A percentile compares a stretch with the other conserved stretches of the same genome.
phyloP scores from a whole-genome alignment of 306 rosid genomes.

The Glycyrrhiza uralensis region DNA sequence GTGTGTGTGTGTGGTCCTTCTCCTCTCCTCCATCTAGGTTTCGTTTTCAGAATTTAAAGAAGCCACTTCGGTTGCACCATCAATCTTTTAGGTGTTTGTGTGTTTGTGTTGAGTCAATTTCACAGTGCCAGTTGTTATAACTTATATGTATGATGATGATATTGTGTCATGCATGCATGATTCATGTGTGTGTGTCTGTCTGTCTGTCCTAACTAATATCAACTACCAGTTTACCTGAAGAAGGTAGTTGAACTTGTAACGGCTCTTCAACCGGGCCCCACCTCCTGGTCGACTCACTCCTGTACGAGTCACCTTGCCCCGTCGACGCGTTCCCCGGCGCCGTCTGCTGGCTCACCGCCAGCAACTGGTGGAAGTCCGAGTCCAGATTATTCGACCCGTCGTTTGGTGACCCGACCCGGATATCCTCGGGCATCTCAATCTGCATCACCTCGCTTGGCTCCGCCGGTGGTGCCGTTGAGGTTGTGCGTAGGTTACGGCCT shows the following conservation, averaged over 20 bases:
- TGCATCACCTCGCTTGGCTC: conserved; percentile 86
- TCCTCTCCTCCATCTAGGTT: background rate
- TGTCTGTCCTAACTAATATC: background rate
- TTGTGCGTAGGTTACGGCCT: background rate
- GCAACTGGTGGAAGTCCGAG: conserved; percentile 62
- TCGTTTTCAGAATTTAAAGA: background rate
- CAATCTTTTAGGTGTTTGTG: background rate
- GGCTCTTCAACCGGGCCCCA: conserved; percentile 43
- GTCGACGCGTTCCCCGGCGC: conserved; percentile 20
- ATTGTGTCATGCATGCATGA: background rate
- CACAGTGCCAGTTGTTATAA: background rate
- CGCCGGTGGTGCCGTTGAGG: background rate
- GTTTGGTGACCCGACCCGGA: conserved; percentile 77
- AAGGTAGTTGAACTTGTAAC: conserved; percentile 38
- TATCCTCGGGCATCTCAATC: conserved; percentile 77
- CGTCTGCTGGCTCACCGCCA: conserved; percentile 45
- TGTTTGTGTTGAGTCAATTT: background rate
- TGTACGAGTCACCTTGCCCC: conserved; percentile 30
- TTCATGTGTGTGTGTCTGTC: too few relatives aligned
- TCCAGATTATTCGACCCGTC: conserved; percentile 73
- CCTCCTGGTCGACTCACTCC: conserved; percentile 33
- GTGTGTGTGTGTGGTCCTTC: too few relatives aligned
- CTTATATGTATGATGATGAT: too few relatives aligned
- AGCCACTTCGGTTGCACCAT: background rate
- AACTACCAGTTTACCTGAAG: conserved; percentile 42